phyloP scores from a whole-genome alignment of 768 basidiomycete genomes.

The Hericium coralloides region DNA sequence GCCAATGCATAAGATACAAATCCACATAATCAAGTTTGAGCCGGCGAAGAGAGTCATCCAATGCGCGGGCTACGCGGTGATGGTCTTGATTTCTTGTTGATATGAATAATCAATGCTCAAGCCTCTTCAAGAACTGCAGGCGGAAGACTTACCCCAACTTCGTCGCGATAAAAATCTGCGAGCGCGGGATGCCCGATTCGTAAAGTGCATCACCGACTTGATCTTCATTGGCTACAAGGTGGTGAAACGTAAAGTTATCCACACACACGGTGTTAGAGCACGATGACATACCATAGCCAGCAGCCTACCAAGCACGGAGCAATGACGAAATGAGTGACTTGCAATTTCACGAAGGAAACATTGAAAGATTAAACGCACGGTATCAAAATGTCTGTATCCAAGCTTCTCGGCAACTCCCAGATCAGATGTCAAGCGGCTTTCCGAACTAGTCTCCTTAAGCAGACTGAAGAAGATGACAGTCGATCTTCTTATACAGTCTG shows the following conservation, averaged over 20 bases:
- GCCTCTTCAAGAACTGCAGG: not conserved
- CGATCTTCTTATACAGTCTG: too few relatives aligned
- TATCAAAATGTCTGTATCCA: constrained; percentile 11
- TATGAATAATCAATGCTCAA: not conserved
- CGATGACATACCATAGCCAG: constrained; percentile 1
- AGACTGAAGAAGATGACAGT: too few relatives aligned
- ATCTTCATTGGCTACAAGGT: constrained; percentile 32
- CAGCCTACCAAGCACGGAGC: not conserved
- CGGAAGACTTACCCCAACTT: constrained; percentile 30
- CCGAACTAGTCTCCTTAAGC: not conserved
- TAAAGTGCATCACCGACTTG: constrained; percentile 37
- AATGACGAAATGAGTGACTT: not conserved
- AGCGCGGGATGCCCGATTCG: constrained; percentile 35
- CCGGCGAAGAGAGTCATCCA: constrained; percentile 21
- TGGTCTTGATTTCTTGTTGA: constrained; percentile 12
- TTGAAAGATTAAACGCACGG: not conserved
- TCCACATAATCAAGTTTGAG: constrained; percentile 30
- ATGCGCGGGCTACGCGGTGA: constrained; percentile 19
- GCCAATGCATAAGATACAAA: constrained; percentile 31
- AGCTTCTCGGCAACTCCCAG: not conserved
- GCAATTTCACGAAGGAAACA: not conserved
- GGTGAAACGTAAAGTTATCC: too few relatives aligned
- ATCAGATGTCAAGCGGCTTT: too few relatives aligned
- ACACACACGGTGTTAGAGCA: too few relatives aligned
- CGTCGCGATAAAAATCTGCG: constrained; percentile 40